These are phyloP conservation scores for Nitzschia palea DNA, from an alignment of 108 stramenopile species.

Conservation along the genomic window DNA sequence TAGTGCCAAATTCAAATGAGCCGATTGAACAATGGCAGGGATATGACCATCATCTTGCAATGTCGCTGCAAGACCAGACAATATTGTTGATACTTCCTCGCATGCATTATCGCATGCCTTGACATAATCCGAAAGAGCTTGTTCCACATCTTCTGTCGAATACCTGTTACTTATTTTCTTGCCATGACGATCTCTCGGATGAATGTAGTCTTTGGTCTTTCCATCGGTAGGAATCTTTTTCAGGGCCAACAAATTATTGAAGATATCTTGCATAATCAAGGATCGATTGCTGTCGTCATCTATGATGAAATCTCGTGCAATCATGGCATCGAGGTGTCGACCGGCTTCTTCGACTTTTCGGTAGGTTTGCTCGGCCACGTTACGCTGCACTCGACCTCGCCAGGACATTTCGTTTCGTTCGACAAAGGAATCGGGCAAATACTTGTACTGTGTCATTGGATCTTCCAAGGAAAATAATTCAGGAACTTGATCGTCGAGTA, in stretches of 20 bases:
- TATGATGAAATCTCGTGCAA: conserved; percentile 69
- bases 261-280: conserved; percentile 65
- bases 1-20: conserved; percentile 79
- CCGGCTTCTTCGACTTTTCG: conserved; percentile 50
- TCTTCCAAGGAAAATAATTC: neutral
- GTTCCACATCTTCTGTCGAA: conserved; percentile 80
- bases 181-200: conserved; percentile 85
- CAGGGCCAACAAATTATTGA: conserved; percentile 84
- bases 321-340: conserved; percentile 42
- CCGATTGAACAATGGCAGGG: conserved; percentile 69
- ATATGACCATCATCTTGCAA: conserved; percentile 71
- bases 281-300: conserved; percentile 29
- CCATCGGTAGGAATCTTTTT: conserved; percentile 63
- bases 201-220: conserved; percentile 28
- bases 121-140: conserved; percentile 73
- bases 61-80: conserved; percentile 50
- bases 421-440: conserved; percentile 61
- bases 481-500: conserved; percentile 8
- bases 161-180: conserved; percentile 77
- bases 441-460: neutral
- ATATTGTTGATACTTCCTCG: conserved; percentile 45
- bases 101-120: conserved; percentile 58
- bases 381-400: conserved; percentile 64
- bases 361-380: conserved; percentile 44
- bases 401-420: conserved; percentile 76